Evolutionary conservation across 805 yeast genomes (phyloP).

Genomic region (Myxozyma sirexii): DNA sequence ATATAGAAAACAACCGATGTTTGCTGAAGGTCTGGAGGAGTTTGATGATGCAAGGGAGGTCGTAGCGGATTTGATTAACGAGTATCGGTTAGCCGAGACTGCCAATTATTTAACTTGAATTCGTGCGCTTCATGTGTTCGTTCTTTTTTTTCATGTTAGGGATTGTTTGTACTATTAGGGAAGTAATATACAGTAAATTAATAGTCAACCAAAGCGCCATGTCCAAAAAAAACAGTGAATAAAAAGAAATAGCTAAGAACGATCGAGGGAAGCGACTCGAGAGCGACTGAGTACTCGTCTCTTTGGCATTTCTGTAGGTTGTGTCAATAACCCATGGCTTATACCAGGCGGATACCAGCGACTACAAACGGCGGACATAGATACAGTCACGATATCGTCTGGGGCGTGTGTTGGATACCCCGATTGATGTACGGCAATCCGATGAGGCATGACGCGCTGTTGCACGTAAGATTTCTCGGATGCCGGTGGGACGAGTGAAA

Average conservation of each 20-base stretch:
- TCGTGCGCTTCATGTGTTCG: too few species aligned
- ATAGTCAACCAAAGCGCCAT: background rate
- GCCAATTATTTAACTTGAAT: conserved; percentile 39
- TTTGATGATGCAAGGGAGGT: conserved; percentile 79
- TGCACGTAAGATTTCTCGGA: background rate
- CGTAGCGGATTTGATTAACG: conserved; percentile 73
- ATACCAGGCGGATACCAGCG: conserved; percentile 14
- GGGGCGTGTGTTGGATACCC: background rate
- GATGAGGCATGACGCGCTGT: background rate
- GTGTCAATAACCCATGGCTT: background rate
- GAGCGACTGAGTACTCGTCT: background rate
- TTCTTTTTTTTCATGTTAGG: background rate
- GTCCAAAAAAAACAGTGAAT: background rate
- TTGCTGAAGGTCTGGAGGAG: conserved; percentile 54
- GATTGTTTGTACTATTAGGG: background rate
- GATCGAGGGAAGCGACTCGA: conserved; percentile 5
- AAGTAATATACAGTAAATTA: background rate
- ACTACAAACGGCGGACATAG: background rate
- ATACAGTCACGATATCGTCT: background rate
- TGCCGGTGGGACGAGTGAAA: background rate
- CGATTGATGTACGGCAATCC: background rate
- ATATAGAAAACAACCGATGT: conserved; percentile 55
- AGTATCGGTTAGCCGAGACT: conserved; percentile 76
- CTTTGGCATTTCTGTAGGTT: background rate
- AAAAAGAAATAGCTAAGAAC: background rate